These are phyloP conservation scores for Solanum microdontum DNA, from an alignment of 257 asterid species.

Conservation along the genomic window DNA sequence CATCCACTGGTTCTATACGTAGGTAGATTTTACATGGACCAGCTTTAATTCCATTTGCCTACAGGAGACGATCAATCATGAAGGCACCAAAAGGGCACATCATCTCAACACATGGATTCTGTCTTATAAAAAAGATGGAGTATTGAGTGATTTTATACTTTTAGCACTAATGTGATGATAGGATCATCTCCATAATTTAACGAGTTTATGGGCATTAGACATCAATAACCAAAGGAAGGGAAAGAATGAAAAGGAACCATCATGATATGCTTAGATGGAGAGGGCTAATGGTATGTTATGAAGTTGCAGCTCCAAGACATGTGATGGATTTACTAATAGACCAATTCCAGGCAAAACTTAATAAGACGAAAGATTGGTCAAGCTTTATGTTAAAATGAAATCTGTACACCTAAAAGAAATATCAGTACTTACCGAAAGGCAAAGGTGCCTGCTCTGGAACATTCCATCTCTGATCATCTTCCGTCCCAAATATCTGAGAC, in stretches of 20 bases:
- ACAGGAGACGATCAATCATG: not conserved
- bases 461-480: constrained; percentile 51
- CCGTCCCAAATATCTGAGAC: constrained; percentile 48
- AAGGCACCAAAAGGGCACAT: not conserved
- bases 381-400: not conserved
- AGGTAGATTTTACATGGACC: not conserved
- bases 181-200: not conserved
- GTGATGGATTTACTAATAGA: not conserved
- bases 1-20: not conserved
- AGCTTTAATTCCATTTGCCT: not conserved
- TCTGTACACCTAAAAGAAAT: not conserved
- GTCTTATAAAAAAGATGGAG: not conserved
- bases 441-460: constrained; percentile 44
- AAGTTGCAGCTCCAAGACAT: not conserved
- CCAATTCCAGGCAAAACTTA: not conserved
- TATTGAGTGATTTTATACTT: not conserved
- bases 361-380: not conserved
- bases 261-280: not conserved
- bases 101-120: not conserved
- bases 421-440: constrained; percentile 35
- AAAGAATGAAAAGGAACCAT: not conserved
- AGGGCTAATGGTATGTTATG: not conserved
- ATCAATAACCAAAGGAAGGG: not conserved
- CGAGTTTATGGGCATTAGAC: not conserved
- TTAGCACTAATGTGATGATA: not conserved